These are phyloP conservation scores for Ramaria sp. DNA, from an alignment of 768 basidiomycete species.

Conservation along the genomic window DNA sequence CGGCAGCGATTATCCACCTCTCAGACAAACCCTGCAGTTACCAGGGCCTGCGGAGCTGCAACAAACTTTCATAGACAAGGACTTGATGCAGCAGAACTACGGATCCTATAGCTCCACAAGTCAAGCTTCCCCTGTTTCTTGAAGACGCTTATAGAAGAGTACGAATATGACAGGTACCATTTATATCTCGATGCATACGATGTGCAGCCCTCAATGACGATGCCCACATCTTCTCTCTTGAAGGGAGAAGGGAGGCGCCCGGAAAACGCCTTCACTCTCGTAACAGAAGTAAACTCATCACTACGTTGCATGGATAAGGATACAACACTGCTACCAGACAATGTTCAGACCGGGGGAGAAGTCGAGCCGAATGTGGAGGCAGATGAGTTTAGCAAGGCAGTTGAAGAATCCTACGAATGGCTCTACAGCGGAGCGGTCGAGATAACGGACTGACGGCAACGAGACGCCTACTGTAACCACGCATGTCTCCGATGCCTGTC, in stretches of 20 bases:
- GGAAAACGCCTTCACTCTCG: too few relatives aligned
- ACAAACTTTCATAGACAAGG: not conserved
- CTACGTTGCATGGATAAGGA: not conserved
- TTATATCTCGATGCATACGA: not conserved
- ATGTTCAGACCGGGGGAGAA: not conserved
- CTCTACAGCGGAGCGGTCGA: constrained; percentile 53
- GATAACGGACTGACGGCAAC: constrained; percentile 22
- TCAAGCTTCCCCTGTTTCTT: not conserved
- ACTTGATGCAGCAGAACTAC: not conserved
- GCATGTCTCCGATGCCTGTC: not conserved
- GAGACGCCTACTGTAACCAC: not conserved
- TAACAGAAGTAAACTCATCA: too few relatives aligned
- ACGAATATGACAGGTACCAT: not conserved
- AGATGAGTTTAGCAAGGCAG: constrained; percentile 28
- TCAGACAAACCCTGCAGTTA: too few relatives aligned
- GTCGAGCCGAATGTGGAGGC: not conserved
- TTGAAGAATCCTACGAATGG: constrained; percentile 63
- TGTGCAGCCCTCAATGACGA: not conserved
- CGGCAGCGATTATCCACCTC: too few relatives aligned
- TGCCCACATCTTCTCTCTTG: not conserved
- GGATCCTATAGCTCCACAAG: not conserved
- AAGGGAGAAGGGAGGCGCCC: too few relatives aligned
- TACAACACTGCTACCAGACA: not conserved
- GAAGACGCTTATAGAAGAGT: not conserved
- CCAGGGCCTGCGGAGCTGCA: too few relatives aligned